A percentile compares a stretch with the other conserved stretches of the same genome.
Evolutionary conservation across 768 basidiomycete genomes (phyloP).

Genomic region (Multifurca ochricompacta): DNA sequence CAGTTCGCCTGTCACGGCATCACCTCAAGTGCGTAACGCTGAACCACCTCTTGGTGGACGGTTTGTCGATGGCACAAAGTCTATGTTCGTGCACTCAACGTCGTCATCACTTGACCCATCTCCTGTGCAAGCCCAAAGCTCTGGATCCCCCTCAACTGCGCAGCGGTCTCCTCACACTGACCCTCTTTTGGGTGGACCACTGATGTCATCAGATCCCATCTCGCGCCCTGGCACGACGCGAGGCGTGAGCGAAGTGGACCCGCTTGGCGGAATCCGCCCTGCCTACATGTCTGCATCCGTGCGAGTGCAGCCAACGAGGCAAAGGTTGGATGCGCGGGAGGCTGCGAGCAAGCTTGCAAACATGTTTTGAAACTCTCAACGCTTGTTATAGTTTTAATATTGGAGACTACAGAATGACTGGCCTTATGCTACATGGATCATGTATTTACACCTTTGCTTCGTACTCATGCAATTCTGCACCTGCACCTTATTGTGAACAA

Average conservation of each 20-base stretch:
- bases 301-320: conserved; percentile 60
- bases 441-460: conserved; percentile 10
- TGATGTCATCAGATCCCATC: conserved; percentile 12
- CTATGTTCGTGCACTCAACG: conserved; percentile 63
- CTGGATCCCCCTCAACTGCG: background rate
- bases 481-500: no score
- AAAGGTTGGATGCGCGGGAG: conserved; percentile 74
- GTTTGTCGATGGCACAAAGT: conserved; percentile 68
- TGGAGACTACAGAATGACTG: background rate
- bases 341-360: conserved; percentile 88
- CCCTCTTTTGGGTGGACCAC: conserved; percentile 18
- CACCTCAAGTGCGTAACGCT: conserved; percentile 26
- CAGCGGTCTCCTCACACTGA: conserved; percentile 7
- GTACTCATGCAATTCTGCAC: background rate
- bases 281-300: conserved; percentile 66
- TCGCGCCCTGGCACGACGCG: conserved; percentile 17
- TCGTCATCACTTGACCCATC: conserved; percentile 27
- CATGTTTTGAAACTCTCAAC: conserved; percentile 50
- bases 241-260: conserved; percentile 39
- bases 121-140: background rate
- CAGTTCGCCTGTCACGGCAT: conserved; percentile 26
- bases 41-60: conserved; percentile 56
- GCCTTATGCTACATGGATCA: conserved; percentile 4
- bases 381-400: background rate
- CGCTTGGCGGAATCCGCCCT: conserved; percentile 54